phyloP scores from a whole-genome alignment of 1,284 basidiomycete species.

The Irpex rosettiformis region DNA sequence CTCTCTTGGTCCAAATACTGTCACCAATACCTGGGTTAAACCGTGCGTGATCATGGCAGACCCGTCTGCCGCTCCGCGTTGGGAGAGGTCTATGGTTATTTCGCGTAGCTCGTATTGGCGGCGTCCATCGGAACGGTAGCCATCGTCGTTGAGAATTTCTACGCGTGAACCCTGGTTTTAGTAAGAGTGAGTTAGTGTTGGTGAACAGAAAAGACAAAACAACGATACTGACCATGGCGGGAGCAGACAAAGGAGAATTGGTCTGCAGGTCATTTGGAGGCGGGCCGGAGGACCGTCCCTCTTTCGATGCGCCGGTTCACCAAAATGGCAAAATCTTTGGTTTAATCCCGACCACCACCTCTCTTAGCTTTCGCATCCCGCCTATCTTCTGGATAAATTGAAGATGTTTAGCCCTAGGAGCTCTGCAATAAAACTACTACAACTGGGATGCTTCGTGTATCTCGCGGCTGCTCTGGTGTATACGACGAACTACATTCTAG shows the following conservation, averaged over 20 bases:
- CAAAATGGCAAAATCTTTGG: too few species aligned
- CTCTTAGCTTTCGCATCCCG: too few species aligned
- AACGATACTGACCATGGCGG: background rate
- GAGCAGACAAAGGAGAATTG: background rate
- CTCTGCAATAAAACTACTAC: constrained; percentile 5
- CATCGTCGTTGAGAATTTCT: constrained; percentile 88
- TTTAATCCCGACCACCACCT: too few species aligned
- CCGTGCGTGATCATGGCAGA: constrained; percentile 85
- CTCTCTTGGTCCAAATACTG: constrained; percentile 91
- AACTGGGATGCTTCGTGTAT: constrained; percentile 12
- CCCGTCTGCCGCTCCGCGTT: constrained; percentile 82
- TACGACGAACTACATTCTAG: constrained; percentile 12
- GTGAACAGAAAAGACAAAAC: background rate
- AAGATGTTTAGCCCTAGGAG: constrained; percentile 2
- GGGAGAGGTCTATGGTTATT: constrained; percentile 74
- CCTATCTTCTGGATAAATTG: background rate
- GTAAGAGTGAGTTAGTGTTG: background rate
- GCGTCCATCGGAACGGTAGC: constrained; percentile 88
- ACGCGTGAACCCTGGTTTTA: constrained; percentile 63
- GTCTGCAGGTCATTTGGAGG: too few species aligned
- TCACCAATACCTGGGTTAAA: constrained; percentile 82
- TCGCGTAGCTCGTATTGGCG: constrained; percentile 88
- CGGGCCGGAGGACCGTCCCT: too few species aligned
- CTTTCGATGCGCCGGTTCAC: too few species aligned
- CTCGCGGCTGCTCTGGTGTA: constrained; percentile 13